Evolutionary conservation across 2,329 filamentous ascomycete genomes (phyloP).

Genomic region (Xylaria digitata): DNA sequence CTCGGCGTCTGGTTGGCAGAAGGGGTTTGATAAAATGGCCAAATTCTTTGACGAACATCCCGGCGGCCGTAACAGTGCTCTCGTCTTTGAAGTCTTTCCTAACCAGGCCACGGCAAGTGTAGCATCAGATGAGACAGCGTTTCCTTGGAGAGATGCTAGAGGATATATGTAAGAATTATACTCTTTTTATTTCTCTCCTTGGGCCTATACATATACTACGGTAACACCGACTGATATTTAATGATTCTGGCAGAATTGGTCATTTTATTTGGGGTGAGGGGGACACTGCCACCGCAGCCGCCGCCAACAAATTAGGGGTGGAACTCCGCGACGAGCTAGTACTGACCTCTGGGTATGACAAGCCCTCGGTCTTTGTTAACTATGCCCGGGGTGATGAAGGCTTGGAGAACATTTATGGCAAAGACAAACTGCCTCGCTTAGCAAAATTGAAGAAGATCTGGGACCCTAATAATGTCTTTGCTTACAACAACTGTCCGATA

Average conservation of each 20-base stretch:
- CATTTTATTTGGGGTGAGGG: conserved; percentile 7
- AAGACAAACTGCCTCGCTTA: conserved; percentile 26
- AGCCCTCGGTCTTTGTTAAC: conserved; percentile 7
- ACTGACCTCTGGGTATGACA: conserved; percentile 9
- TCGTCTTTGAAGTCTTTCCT: conserved; percentile 36
- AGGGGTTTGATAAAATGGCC: conserved; percentile 37
- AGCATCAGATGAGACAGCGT: conserved; percentile 40
- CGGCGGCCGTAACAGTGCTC: conserved; percentile 10
- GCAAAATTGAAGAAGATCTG: conserved; percentile 34
- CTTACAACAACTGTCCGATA: conserved; percentile 6
- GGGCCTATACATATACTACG: no score
- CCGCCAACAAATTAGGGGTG: conserved; percentile 18
- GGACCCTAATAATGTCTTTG: conserved; percentile 35
- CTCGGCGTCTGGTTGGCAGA: conserved; percentile 19
- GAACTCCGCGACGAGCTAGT: conserved; percentile 25
- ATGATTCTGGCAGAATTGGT: background rate
- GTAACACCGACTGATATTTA: background rate
- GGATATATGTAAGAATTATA: conserved; percentile 36
- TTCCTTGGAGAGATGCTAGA: conserved; percentile 43
- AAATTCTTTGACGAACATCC: conserved; percentile 35
- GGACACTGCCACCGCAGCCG: conserved; percentile 14
- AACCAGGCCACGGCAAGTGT: conserved; percentile 35
- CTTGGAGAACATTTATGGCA: conserved; percentile 18
- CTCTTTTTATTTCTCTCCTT: background rate
- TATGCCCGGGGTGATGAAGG: conserved; percentile 25